Evolutionary conservation across 805 yeast species (phyloP).

Genomic region (Grigorovia yakushimaensis): DNA sequence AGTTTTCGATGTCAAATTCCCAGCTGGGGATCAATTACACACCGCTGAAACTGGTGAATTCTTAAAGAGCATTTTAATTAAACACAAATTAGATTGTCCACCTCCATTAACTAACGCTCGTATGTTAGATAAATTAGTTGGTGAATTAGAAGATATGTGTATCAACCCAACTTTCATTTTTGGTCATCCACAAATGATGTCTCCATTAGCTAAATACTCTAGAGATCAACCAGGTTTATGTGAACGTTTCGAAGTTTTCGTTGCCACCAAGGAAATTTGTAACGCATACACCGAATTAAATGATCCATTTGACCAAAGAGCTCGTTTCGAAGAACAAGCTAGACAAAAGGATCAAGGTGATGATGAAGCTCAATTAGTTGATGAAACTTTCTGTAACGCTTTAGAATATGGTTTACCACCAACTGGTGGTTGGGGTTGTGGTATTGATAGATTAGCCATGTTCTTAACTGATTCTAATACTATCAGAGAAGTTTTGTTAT

Average conservation of each 20-base stretch:
- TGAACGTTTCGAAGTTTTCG: conserved; percentile 97
- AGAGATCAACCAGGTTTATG: conserved; percentile 88
- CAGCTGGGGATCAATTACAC: conserved; percentile 90
- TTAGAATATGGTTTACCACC: conserved; percentile 98
- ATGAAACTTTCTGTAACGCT: conserved; percentile 95
- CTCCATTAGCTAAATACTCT: conserved; percentile 95
- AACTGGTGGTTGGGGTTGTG: conserved; percentile 99
- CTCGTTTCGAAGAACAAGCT: conserved; percentile 97
- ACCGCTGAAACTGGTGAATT: conserved; percentile 88
- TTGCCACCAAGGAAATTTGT: conserved; percentile 96
- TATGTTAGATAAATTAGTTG: conserved; percentile 96
- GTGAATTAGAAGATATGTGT: conserved; percentile 89
- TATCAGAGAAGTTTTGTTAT: conserved; percentile 91
- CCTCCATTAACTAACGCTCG: conserved; percentile 94
- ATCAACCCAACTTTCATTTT: conserved; percentile 96
- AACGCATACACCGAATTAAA: conserved; percentile 98
- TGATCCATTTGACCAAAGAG: conserved; percentile 97
- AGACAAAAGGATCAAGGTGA: conserved; percentile 98
- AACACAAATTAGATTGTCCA: conserved; percentile 77
- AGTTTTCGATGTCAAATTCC: conserved; percentile 78
- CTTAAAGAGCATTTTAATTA: conserved; percentile 67
- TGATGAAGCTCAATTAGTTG: conserved; percentile 95
- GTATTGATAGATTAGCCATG: conserved; percentile 97
- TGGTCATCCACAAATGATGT: conserved; percentile 99
- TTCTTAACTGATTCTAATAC: conserved; percentile 93